These are phyloP conservation scores for Ceratocystis variospora DNA, from an alignment of 2,329 filamentous ascomycete genomes.

Conservation along the genomic window DNA sequence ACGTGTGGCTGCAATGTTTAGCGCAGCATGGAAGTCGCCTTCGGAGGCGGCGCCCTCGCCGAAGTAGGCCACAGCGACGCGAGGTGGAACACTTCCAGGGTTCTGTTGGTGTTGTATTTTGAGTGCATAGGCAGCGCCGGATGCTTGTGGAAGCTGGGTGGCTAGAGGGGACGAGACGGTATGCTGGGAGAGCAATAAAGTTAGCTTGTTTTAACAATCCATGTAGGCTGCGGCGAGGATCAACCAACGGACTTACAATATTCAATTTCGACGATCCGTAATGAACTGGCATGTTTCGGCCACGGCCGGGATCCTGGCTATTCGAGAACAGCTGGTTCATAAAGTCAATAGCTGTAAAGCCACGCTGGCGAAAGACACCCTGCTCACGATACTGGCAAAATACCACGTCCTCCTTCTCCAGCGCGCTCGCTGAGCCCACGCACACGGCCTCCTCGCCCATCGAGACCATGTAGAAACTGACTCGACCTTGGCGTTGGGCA, in stretches of 20 bases:
- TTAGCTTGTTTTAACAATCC: neutral
- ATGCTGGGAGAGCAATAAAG: constrained; percentile 38
- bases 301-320: constrained; percentile 60
- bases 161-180: constrained; percentile 73
- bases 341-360: constrained; percentile 75
- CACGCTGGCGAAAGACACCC: constrained; percentile 78
- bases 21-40: constrained; percentile 79
- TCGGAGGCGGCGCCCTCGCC: constrained; percentile 83
- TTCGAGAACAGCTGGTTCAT: constrained; percentile 95
- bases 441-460: constrained; percentile 90
- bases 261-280: constrained; percentile 77
- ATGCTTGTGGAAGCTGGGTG: constrained; percentile 79
- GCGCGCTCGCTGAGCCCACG: constrained; percentile 71
- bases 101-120: constrained; percentile 67
- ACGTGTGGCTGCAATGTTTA: constrained; percentile 81
- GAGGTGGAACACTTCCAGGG: constrained; percentile 45
- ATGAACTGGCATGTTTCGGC: constrained; percentile 94
- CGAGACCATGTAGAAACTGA: constrained; percentile 96
- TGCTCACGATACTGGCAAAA: constrained; percentile 93
- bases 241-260: constrained; percentile 46
- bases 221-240: neutral
- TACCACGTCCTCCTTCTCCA: constrained; percentile 73
- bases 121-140: constrained; percentile 74
- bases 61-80: constrained; percentile 73
- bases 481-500: constrained; percentile 81